Percentiles rank a stretch among this genome's conserved stretches.
Conservation (phyloP, 371 early-diverging fungal genomes). For the Lichtheimia hyalospora region DNA sequence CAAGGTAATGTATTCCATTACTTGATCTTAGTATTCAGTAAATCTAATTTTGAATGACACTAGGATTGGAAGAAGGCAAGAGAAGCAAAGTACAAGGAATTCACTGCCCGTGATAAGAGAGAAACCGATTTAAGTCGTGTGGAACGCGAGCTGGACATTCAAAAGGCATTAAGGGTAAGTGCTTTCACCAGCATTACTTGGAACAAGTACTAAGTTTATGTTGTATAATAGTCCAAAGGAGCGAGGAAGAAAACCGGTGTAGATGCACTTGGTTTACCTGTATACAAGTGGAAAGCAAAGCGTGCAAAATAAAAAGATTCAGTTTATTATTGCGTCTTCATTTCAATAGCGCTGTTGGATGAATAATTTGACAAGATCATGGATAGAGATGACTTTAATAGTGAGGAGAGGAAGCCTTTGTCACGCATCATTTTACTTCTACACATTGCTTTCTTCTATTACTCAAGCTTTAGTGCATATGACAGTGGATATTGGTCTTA, state of each 20-base stretch:
- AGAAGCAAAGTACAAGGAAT: constrained; percentile 64
- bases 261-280: constrained; percentile 76
- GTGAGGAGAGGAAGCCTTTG: not conserved
- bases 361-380: too few species aligned
- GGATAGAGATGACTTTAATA: not conserved
- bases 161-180: constrained; percentile 73
- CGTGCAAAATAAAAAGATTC: constrained; percentile 68
- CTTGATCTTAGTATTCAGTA: not conserved
- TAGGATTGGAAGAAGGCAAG: constrained; percentile 26
- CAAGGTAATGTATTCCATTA: constrained; percentile 13
- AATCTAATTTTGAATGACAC: not conserved
- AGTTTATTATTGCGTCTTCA: not conserved
- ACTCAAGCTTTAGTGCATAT: too few species aligned
- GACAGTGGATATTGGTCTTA: too few species aligned
- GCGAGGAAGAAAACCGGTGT: constrained; percentile 80
- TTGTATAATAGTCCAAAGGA: constrained; percentile 60
- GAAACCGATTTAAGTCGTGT: constrained; percentile 73
- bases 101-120: constrained; percentile 74
- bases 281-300: constrained; percentile 91
- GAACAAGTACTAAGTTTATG: not conserved
- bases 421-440: too few species aligned
- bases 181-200: not conserved
- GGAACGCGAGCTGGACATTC: constrained; percentile 77
- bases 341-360: too few species aligned
- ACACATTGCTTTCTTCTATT: too few species aligned